A percentile compares a stretch with the other conserved stretches of the same genome.
These are phyloP conservation scores for Mortierella sp. DNA, from an alignment of 371 early-diverging fungal genomes.

Conservation along the genomic window DNA sequence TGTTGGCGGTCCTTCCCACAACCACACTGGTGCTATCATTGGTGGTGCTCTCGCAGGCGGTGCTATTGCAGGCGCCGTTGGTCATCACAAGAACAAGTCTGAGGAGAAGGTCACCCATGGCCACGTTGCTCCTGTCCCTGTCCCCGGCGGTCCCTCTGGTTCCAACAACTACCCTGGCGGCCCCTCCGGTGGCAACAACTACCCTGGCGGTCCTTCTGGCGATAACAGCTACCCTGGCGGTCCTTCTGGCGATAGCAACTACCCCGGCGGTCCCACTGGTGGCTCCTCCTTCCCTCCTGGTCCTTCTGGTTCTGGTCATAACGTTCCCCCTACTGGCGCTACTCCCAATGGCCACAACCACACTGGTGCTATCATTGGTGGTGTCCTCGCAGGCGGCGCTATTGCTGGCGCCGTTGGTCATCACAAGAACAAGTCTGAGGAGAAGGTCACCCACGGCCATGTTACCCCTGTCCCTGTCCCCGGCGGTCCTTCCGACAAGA, in stretches of 20 bases:
- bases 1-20: constrained; percentile 3
- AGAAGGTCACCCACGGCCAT: constrained; percentile 41
- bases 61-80: constrained; percentile 2
- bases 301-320: constrained; percentile 5
- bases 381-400: not conserved
- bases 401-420: constrained; percentile 8
- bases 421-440: constrained; percentile 20
- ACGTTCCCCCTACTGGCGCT: not conserved
- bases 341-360: not conserved
- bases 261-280: not conserved
- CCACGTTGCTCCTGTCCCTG: constrained; percentile 56
- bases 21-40: constrained; percentile 15
- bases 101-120: constrained; percentile 24
- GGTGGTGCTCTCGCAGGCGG: not conserved
- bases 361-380: constrained; percentile 11
- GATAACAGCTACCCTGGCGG: constrained; percentile 16
- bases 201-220: constrained; percentile 24
- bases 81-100: constrained; percentile 18
- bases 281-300: constrained; percentile 1
- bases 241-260: not conserved
- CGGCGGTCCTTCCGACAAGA: constrained; percentile 4
- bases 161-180: constrained; percentile 21
- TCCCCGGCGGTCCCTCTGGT: constrained; percentile 26
- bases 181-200: constrained; percentile 7
- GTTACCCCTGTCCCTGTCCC: constrained; percentile 39